A percentile compares a stretch with the other conserved stretches of the same genome.
These are phyloP conservation scores for Leucaena leucocephala DNA, from an alignment of 306 rosid genomes.

Conservation along the genomic window DNA sequence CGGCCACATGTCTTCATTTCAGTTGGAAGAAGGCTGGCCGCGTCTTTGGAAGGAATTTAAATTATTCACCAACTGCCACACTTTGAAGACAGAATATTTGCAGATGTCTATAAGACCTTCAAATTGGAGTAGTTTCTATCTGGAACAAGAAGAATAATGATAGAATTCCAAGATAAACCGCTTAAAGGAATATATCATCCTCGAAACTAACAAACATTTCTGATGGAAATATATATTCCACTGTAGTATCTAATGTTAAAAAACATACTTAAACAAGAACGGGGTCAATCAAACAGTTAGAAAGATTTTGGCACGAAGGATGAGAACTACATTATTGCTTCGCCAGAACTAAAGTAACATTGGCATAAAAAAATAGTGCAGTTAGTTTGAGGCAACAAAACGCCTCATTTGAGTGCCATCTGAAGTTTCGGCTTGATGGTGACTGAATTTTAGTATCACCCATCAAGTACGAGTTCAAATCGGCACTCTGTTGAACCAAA, in stretches of 20 bases:
- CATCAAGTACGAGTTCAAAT: not conserved
- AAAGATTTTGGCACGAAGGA: not conserved
- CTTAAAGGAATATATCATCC: not conserved
- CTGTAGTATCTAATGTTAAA: not conserved
- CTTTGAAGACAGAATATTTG: slow-evolving; percentile 9
- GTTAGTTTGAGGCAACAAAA: not conserved
- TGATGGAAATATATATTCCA: not conserved
- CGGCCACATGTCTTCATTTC: slow-evolving; percentile 31
- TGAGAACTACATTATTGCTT: not conserved
- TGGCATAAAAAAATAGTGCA: not conserved
- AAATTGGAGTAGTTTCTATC: slow-evolving; percentile 18
- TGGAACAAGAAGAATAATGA: slow-evolving; percentile 16
- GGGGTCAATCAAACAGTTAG: not conserved
- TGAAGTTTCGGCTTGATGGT: not conserved
- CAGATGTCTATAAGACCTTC: not conserved
- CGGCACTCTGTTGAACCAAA: not conserved
- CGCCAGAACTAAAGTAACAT: not conserved
- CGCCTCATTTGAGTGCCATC: not conserved
- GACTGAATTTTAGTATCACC: not conserved
- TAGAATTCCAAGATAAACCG: not conserved
- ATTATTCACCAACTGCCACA: not conserved
- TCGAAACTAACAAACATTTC: slow-evolving; percentile 2
- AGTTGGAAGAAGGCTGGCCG: slow-evolving; percentile 21
- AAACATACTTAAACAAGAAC: not conserved
- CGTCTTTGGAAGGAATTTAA: slow-evolving; percentile 7